phyloP scores from a whole-genome alignment of 129 eudicot genomes.

The Sambucus nigra region DNA sequence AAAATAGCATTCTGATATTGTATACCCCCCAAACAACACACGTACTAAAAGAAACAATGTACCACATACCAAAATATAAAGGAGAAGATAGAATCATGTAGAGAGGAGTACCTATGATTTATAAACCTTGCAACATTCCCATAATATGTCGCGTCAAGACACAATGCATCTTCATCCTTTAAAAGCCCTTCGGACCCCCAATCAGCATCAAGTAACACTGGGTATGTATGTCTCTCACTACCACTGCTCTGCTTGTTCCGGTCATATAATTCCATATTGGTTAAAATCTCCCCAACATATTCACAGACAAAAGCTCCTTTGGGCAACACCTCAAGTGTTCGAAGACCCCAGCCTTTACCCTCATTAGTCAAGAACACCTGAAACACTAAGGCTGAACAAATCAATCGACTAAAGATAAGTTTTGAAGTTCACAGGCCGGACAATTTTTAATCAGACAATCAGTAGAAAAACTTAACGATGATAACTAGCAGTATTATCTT shows the following conservation, averaged over 20 bases:
- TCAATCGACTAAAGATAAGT: no score
- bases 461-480: no score
- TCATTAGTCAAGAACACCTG: constrained; percentile 57
- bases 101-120: constrained; percentile 54
- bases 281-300: constrained; percentile 69
- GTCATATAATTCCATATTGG: constrained; percentile 59
- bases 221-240: constrained; percentile 56
- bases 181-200: constrained; percentile 72
- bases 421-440: no score
- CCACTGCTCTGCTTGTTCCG: constrained; percentile 31
- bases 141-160: constrained; percentile 69
- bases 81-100: neutral
- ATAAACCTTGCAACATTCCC: constrained; percentile 86
- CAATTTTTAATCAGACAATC: no score
- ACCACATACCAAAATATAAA: neutral
- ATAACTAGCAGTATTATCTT: no score
- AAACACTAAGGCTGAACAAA: no score
- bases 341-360: constrained; percentile 88
- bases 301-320: constrained; percentile 80
- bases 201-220: constrained; percentile 63
- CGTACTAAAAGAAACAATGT: no score
- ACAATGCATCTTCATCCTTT: constrained; percentile 78
- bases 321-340: constrained; percentile 53
- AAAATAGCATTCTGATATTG: no score
- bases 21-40: no score